Conservation (phyloP, 2,329 filamentous ascomycete species). For the Alternaria gaisen region DNA sequence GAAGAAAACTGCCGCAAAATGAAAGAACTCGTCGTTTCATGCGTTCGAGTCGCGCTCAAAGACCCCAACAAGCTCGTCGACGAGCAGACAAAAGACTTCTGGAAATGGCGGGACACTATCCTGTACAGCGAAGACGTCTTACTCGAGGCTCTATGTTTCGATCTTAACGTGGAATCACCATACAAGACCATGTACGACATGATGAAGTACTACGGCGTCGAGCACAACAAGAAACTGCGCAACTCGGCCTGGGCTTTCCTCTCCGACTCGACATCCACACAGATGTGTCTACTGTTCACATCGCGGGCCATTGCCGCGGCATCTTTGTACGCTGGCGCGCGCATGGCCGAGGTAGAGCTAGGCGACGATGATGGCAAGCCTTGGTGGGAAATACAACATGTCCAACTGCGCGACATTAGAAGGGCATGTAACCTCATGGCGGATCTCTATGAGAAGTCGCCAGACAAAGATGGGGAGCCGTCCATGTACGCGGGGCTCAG, state of each 20-base stretch:
- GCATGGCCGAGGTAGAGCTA: constrained; percentile 76
- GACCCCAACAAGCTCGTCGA: constrained; percentile 89
- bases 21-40: constrained; percentile 90
- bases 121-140: constrained; percentile 91
- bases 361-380: constrained; percentile 75
- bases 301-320: constrained; percentile 83
- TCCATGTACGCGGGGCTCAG: constrained; percentile 59
- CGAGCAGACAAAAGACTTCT: constrained; percentile 97
- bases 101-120: constrained; percentile 96
- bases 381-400: constrained; percentile 86
- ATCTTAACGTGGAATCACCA: constrained; percentile 88
- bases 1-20: constrained; percentile 98
- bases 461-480: constrained; percentile 51
- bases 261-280: constrained; percentile 87
- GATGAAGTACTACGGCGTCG: constrained; percentile 74
- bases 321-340: constrained; percentile 85
- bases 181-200: constrained; percentile 86
- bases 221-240: constrained; percentile 81
- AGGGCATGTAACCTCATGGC: constrained; percentile 80
- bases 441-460: constrained; percentile 58
- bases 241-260: constrained; percentile 94
- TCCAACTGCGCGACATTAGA: constrained; percentile 73
- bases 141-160: constrained; percentile 91
- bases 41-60: constrained; percentile 94
- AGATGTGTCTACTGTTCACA: constrained; percentile 81